These are phyloP conservation scores for Fonsecaea nubica DNA, from an alignment of 2,329 filamentous ascomycete genomes.

Conservation along the genomic window DNA sequence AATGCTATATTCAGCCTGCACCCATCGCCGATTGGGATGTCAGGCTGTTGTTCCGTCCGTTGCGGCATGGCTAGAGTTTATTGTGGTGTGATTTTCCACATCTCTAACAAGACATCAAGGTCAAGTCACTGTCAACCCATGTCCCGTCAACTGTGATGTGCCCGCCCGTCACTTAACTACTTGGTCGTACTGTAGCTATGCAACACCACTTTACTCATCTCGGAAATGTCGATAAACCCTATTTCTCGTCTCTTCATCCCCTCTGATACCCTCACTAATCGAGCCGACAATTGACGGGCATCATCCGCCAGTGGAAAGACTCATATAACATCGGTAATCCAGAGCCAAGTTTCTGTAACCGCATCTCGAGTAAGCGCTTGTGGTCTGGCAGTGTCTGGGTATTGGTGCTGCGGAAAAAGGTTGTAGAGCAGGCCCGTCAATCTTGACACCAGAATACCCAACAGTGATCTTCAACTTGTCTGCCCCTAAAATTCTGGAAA, in stretches of 20 bases:
- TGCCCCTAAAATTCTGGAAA: neutral
- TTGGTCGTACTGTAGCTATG: neutral
- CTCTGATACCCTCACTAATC: constrained; percentile 9
- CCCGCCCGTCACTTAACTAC: neutral
- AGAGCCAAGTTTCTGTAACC: constrained; percentile 13
- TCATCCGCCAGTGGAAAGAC: constrained; percentile 18
- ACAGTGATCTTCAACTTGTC: neutral
- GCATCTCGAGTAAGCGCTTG: constrained; percentile 24
- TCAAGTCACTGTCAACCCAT: neutral
- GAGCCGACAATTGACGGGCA: neutral
- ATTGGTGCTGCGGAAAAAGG: constrained; percentile 20
- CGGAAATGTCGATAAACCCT: constrained; percentile 8
- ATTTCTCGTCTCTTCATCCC: neutral
- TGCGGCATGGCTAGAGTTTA: neutral
- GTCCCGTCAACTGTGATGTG: neutral
- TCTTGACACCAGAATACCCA: neutral
- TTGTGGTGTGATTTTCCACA: constrained; percentile 12
- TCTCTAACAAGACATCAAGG: neutral
- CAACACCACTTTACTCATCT: neutral
- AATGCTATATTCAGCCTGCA: neutral
- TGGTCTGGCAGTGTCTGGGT: neutral
- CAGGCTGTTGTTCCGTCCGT: too few species aligned
- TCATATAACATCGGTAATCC: neutral
- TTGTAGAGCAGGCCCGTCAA: neutral
- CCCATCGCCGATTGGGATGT: constrained; percentile 9